These are phyloP conservation scores for Triticum turgidum DNA, from an alignment of 176 grass and related monocot genomes.

Conservation along the genomic window DNA sequence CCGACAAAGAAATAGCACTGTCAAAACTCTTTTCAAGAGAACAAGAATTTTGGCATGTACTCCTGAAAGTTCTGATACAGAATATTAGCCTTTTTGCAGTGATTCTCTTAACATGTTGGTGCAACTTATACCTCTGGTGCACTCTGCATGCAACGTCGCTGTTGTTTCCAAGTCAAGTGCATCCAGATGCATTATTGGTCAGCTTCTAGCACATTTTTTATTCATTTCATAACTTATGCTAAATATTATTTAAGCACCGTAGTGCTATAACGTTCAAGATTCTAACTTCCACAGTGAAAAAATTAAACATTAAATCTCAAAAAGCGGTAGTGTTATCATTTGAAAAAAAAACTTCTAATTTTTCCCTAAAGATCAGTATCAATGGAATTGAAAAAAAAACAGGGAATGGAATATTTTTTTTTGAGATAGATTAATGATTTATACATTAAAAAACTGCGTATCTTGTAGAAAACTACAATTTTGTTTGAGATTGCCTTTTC, in stretches of 20 bases:
- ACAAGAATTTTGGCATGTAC: slow-evolving; percentile 30
- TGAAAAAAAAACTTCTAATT: background rate
- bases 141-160: background rate
- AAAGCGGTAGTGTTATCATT: background rate
- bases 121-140: slow-evolving; percentile 2
- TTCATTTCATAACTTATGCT: background rate
- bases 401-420: no score
- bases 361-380: background rate
- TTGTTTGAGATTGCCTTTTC: background rate
- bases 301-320: background rate
- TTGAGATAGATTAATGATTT: no score
- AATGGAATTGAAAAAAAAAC: background rate
- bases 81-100: background rate
- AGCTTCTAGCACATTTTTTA: background rate
- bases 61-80: background rate
- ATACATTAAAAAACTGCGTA: background rate
- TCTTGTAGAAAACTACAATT: background rate
- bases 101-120: slow-evolving; percentile 6
- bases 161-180: background rate
- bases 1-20: background rate
- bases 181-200: background rate
- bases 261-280: background rate
- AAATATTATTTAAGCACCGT: background rate
- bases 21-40: slow-evolving; percentile 29
- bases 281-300: background rate